phyloP scores from a whole-genome alignment of 805 yeast species.

The Candida ficus region DNA sequence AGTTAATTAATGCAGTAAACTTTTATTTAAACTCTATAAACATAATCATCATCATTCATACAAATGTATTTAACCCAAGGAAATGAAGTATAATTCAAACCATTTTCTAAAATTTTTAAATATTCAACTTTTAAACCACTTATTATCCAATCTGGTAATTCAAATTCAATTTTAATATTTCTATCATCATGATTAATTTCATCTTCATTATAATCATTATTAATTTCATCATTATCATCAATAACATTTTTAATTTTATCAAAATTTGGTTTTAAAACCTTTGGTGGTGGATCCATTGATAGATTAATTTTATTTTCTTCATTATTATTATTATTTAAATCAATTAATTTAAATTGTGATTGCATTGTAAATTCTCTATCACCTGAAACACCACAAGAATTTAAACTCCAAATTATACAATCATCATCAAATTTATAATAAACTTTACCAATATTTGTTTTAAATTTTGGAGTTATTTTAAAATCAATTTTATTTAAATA shows the following conservation, averaged over 20 bases:
- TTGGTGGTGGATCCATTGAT: conserved; percentile 27
- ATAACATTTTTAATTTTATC: conserved; percentile 16
- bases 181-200: conserved; percentile 5
- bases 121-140: conserved; percentile 66
- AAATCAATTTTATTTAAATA: conserved; percentile 33
- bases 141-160: conserved; percentile 58
- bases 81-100: conserved; percentile 58
- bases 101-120: conserved; percentile 55
- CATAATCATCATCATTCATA: conserved; percentile 31
- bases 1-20: too few relatives aligned
- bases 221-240: conserved; percentile 11
- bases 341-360: conserved; percentile 39
- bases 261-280: conserved; percentile 16
- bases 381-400: conserved; percentile 56
- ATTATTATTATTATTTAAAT: conserved; percentile 20
- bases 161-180: conserved; percentile 49
- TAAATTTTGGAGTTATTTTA: conserved; percentile 54
- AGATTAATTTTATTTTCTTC: conserved; percentile 5
- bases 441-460: conserved; percentile 68
- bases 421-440: conserved; percentile 65
- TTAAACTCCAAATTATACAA: conserved; percentile 68
- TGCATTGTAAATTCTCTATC: conserved; percentile 48
- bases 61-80: conserved; percentile 74
- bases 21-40: conserved; percentile 19
- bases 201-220: conserved; percentile 6